phyloP scores from a whole-genome alignment of 129 eudicot species.

The Flaveria ramosissima region DNA sequence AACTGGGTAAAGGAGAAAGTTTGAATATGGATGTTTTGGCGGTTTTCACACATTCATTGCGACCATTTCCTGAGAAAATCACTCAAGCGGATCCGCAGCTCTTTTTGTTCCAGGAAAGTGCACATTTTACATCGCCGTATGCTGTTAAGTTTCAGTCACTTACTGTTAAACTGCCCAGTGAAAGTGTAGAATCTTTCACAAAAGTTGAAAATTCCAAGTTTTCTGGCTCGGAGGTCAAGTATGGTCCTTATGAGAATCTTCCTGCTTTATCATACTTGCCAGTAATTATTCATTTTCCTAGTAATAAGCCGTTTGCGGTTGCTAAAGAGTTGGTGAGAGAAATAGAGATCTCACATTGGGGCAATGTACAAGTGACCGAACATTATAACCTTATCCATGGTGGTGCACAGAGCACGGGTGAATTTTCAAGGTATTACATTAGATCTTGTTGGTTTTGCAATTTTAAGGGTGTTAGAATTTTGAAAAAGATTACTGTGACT shows the following conservation, averaged over 20 bases:
- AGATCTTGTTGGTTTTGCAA: background rate
- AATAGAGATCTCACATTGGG: constrained; percentile 99
- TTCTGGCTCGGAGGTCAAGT: constrained; percentile 85
- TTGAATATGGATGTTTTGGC: constrained; percentile 64
- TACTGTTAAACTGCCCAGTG: constrained; percentile 65
- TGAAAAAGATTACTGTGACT: background rate
- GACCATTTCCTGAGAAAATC: constrained; percentile 85
- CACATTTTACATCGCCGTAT: constrained; percentile 79
- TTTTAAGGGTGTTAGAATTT: background rate
- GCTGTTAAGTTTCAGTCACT: constrained; percentile 69
- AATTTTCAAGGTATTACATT: constrained; percentile 74
- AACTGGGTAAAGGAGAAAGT: constrained; percentile 60
- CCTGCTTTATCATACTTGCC: constrained; percentile 67
- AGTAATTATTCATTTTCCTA: constrained; percentile 65
- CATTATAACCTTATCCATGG: constrained; percentile 79
- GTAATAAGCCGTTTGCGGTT: constrained; percentile 68
- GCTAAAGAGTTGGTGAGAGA: constrained; percentile 87
- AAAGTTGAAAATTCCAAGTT: constrained; percentile 67
- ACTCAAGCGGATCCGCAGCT: constrained; percentile 83
- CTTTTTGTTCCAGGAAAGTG: constrained; percentile 73
- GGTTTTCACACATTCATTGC: constrained; percentile 63
- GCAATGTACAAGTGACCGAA: constrained; percentile 92
- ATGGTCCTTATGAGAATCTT: constrained; percentile 86
- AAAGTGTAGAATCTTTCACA: constrained; percentile 77
- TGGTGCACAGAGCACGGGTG: constrained; percentile 84